Percentiles rank a stretch among this genome's conserved stretches.
Evolutionary conservation across 1,284 basidiomycete genomes (phyloP).

Genomic region (Cystobasidium pallidum): DNA sequence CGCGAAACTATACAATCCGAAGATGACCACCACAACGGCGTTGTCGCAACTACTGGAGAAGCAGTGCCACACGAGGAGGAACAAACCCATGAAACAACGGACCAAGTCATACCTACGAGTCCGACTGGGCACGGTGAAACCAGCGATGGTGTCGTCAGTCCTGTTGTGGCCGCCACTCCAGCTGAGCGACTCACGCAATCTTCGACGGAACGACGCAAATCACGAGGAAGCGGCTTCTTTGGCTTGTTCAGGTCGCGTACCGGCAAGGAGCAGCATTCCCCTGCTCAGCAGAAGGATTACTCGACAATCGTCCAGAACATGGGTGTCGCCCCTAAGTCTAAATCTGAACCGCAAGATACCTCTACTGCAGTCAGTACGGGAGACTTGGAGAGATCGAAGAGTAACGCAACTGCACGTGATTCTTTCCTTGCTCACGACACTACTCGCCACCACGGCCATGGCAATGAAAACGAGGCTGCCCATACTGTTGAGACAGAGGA

Average conservation of each 20-base stretch:
- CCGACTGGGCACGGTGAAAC: background rate
- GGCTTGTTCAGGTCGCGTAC: conserved; percentile 29
- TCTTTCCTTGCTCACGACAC: background rate
- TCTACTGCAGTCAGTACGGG: conserved; percentile 23
- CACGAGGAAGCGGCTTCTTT: conserved; percentile 19
- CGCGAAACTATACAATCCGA: background rate
- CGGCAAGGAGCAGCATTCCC: conserved; percentile 14
- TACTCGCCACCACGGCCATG: background rate
- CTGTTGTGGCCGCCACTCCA: conserved; percentile 10
- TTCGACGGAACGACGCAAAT: conserved; percentile 14
- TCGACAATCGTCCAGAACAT: background rate
- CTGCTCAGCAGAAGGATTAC: background rate
- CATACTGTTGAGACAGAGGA: background rate
- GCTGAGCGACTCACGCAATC: conserved; percentile 14
- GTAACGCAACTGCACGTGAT: background rate
- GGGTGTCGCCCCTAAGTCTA: background rate
- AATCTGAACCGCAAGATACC: background rate
- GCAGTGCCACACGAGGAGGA: background rate
- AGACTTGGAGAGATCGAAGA: background rate
- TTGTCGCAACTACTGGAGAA: background rate
- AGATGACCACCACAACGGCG: background rate
- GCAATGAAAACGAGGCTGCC: background rate
- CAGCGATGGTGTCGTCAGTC: background rate
- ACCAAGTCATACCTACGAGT: background rate
- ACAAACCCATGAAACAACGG: background rate